phyloP scores from a whole-genome alignment of 139 green algal species.

The Micractinium sp. region DNA sequence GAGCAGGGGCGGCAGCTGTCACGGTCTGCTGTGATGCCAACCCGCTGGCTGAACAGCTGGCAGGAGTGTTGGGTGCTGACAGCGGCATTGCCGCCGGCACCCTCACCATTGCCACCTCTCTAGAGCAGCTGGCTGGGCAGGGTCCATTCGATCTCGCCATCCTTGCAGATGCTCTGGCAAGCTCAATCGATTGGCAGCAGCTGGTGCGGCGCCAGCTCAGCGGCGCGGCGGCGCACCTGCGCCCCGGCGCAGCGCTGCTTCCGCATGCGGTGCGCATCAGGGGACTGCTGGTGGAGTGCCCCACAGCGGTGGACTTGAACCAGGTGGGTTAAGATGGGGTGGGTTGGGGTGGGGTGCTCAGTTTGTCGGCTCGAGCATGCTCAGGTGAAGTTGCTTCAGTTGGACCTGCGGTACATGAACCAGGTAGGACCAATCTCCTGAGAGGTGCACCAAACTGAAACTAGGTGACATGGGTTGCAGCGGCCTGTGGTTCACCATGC shows the following conservation, averaged over 20 bases:
- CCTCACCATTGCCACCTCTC: background rate
- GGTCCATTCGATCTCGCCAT: background rate
- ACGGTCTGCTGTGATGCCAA: background rate
- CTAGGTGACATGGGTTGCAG: no score
- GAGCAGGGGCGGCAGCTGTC: background rate
- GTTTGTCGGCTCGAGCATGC: no score
- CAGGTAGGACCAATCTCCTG: no score
- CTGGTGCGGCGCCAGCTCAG: conserved; percentile 6
- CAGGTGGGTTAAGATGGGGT: background rate
- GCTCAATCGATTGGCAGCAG: conserved; percentile 3
- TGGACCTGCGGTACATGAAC: no score
- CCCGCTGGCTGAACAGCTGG: background rate
- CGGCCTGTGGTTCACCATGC: no score
- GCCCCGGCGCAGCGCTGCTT: background rate
- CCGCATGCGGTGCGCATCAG: conserved; percentile 7
- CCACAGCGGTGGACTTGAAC: conserved; percentile 1
- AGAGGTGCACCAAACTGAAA: no score
- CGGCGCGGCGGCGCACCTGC: background rate
- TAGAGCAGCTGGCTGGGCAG: background rate
- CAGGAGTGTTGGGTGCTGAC: background rate
- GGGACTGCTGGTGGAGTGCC: background rate
- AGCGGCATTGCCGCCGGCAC: background rate
- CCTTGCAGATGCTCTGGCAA: conserved; percentile 17
- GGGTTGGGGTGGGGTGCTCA: background rate
- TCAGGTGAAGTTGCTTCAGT: no score